These are phyloP conservation scores for Boletus rufocinnamomeus DNA, from an alignment of 768 basidiomycete genomes.

Conservation along the genomic window DNA sequence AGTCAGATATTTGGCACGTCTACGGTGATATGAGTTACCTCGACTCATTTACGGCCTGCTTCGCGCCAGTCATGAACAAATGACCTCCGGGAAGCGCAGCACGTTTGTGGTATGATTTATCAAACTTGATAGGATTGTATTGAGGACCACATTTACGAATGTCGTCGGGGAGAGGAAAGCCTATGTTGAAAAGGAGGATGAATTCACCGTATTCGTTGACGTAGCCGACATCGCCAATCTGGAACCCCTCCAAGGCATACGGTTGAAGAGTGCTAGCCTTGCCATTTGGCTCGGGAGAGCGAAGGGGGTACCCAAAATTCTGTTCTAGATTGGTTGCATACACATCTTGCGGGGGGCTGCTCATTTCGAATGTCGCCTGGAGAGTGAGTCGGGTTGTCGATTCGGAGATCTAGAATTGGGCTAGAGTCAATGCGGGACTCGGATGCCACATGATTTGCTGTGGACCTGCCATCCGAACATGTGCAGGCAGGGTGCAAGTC, in stretches of 20 bases:
- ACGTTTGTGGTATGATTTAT: no score
- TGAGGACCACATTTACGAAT: background rate
- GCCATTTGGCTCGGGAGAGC: constrained; percentile 21
- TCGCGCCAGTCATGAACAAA: background rate
- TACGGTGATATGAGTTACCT: background rate
- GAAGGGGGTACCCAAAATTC: constrained; percentile 30
- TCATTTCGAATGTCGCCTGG: background rate
- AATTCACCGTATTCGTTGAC: constrained; percentile 31
- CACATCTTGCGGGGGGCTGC: background rate
- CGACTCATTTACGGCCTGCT: no score
- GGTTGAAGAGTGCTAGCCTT: constrained; percentile 8
- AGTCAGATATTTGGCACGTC: background rate
- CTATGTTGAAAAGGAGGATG: constrained; percentile 36
- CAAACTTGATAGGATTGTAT: background rate
- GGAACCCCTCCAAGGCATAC: constrained; percentile 28
- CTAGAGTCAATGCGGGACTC: no score
- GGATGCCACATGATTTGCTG: no score
- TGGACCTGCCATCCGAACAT: no score
- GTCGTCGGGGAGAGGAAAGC: constrained; percentile 23
- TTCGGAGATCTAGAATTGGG: background rate
- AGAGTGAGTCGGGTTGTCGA: background rate
- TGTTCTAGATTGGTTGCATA: constrained; percentile 16
- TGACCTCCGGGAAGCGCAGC: no score
- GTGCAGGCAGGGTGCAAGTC: no score
- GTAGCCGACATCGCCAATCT: constrained; percentile 39